Evolutionary conservation across 768 basidiomycete species (phyloP), one percentile per base, ranked within the genome.

Genomic region (Candolleomyces eurysporus): DNA sequence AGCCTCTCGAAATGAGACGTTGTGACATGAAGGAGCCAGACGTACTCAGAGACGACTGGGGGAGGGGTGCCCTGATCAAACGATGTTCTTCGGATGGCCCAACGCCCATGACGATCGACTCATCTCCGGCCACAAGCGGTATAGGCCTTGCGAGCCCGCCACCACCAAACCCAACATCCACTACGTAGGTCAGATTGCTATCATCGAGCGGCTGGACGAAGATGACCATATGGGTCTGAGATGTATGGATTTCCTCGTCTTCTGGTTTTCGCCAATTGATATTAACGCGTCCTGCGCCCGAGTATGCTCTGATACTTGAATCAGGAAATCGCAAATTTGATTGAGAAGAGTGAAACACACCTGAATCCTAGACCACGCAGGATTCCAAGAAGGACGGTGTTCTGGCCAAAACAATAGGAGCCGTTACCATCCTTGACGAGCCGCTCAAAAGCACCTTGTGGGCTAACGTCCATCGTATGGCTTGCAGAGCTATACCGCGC

Each of bases 321-420:
- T 32, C 14, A 53, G 16, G 39, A 10, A 53, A 39, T 14, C 10
- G 9, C 11, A 26, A 6, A 1, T 6, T 36, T 36, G 6, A 36
- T 10, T 7, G 17, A 30, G 49, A 51, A 48, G 36, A 51, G 8
- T 11, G 19, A 17, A 32, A 42, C 61, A 21, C 31, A 72, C 73
- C 72, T 67, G 59, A 66, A 74, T 13, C 73, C 73, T 17, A 74
- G 61, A 6, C 68, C 67, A 16, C 71, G 66, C 10, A 74, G 63
- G 60, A 73, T 71, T 43, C 67, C 68, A 6, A 71, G 61, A 22
- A 74, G 61, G 1, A 74, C 43, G 4, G 64, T 65, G 57, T 72
- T 72, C 40, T 67, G 60, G 13, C 74, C 73, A 59, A 73, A 73
- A 57, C 73, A 74, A 49, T 71, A 72, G 2, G 73, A 72, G 17